phyloP scores from a whole-genome alignment of 2,329 filamentous ascomycete genomes.

The Gyromitra esculenta region DNA sequence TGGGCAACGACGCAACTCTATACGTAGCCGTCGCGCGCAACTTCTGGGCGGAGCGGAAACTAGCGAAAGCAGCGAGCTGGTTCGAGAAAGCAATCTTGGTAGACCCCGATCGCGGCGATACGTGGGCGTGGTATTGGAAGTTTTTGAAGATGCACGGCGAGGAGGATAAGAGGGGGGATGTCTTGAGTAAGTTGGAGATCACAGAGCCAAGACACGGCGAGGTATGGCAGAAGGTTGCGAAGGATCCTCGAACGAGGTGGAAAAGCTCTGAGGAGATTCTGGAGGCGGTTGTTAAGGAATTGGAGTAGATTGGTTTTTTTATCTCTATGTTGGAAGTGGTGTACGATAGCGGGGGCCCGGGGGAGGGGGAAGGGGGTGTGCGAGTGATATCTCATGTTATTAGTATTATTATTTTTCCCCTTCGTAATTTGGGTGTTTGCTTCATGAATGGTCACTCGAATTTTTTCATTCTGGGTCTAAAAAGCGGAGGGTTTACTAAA shows the following conservation, averaged over 20 bases:
- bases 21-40: conserved; percentile 93
- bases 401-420: background rate
- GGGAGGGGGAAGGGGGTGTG: background rate
- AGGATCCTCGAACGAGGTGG: conserved; percentile 82
- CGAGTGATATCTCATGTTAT: background rate
- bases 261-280: conserved; percentile 82
- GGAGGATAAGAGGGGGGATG: conserved; percentile 87
- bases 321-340: background rate
- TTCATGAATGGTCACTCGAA: background rate
- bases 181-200: conserved; percentile 79
- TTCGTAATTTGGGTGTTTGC: too few species aligned
- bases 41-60: conserved; percentile 90
- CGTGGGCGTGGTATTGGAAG: conserved; percentile 98
- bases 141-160: conserved; percentile 93
- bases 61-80: conserved; percentile 96
- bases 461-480: background rate
- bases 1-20: conserved; percentile 87
- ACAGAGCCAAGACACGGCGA: conserved; percentile 94
- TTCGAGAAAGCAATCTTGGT: conserved; percentile 94
- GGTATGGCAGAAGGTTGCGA: conserved; percentile 85
- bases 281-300: conserved; percentile 74
- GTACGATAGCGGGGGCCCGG: background rate
- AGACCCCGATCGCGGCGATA: conserved; percentile 87
- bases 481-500: background rate
- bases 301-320: conserved; percentile 61